Percentiles rank a stretch among this genome's conserved stretches.
Conservation (phyloP, 257 asterid species). For the Dorcoceras hygrometricum region DNA sequence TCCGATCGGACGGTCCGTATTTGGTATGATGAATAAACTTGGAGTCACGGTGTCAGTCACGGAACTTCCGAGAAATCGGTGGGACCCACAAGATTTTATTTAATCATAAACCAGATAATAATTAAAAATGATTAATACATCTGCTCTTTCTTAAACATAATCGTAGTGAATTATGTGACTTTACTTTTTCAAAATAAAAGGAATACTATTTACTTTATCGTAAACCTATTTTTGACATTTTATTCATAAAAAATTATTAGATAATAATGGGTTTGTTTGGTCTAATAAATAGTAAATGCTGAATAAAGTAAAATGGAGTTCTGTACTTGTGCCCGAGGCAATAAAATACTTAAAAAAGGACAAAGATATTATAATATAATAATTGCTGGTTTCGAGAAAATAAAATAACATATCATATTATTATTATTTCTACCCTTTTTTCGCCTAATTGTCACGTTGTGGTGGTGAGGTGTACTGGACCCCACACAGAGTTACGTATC, state of each 20-base stretch:
- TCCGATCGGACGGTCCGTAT: conserved; percentile 33
- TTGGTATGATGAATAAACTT: conserved; percentile 19
- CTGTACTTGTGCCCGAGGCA: not conserved
- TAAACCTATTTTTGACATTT: no score
- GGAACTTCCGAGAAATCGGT: conserved; percentile 55
- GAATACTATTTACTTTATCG: no score
- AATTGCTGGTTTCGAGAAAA: not conserved
- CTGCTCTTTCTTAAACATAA: no score
- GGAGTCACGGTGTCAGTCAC: conserved; percentile 57
- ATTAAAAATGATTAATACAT: no score
- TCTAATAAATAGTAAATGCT: no score
- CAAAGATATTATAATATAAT: no score
- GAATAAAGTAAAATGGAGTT: not conserved
- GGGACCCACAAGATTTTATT: conserved; percentile 32
- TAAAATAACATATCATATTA: not conserved
- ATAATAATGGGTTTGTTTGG: no score
- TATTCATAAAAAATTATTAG: no score
- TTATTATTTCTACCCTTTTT: not conserved
- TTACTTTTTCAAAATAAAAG: no score
- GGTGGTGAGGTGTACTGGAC: conserved; percentile 30
- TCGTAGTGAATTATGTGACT: no score
- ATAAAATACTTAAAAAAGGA: no score
- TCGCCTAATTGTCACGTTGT: conserved; percentile 51
- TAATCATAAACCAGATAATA: no score
- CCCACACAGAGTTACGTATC: conserved; percentile 28